Evolutionary conservation across 495 filamentous ascomycete species (phyloP).

Genomic region (Cenococcum geophilum): DNA sequence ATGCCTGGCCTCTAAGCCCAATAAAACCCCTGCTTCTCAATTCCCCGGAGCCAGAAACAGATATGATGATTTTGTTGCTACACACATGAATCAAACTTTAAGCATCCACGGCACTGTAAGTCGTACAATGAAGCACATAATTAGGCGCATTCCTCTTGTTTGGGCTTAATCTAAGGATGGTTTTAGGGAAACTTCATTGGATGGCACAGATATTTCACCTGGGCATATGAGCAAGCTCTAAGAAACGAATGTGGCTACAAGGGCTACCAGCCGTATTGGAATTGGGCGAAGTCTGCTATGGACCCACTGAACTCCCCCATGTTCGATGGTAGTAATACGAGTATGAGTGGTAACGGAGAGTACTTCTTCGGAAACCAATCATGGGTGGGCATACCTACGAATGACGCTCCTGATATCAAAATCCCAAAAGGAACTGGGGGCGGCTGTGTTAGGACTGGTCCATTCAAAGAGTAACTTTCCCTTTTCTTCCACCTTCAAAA

Average conservation of each 20-base stretch:
- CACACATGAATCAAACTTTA: conserved; percentile 59
- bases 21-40: conserved; percentile 40
- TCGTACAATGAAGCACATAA: background rate
- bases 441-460: conserved; percentile 35
- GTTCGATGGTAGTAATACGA: conserved; percentile 45
- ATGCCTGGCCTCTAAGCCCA: conserved; percentile 52
- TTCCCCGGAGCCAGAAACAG: conserved; percentile 50
- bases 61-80: conserved; percentile 66
- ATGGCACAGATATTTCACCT: conserved; percentile 67
- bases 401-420: conserved; percentile 22
- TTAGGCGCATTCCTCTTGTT: too few species aligned
- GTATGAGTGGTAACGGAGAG: conserved; percentile 47
- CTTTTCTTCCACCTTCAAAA: background rate
- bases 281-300: conserved; percentile 43
- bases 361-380: conserved; percentile 29
- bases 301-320: conserved; percentile 40
- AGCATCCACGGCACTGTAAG: conserved; percentile 55
- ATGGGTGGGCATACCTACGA: conserved; percentile 15
- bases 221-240: conserved; percentile 60
- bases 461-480: conserved; percentile 31
- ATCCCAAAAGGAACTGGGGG: conserved; percentile 34
- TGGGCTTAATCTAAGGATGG: conserved; percentile 1
- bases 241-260: conserved; percentile 65
- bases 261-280: conserved; percentile 53
- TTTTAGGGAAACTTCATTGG: conserved; percentile 56